Base-by-base conservation (phyloP, 2,329 filamentous ascomycete genomes). In the Biscogniauxia marginata region DNA sequence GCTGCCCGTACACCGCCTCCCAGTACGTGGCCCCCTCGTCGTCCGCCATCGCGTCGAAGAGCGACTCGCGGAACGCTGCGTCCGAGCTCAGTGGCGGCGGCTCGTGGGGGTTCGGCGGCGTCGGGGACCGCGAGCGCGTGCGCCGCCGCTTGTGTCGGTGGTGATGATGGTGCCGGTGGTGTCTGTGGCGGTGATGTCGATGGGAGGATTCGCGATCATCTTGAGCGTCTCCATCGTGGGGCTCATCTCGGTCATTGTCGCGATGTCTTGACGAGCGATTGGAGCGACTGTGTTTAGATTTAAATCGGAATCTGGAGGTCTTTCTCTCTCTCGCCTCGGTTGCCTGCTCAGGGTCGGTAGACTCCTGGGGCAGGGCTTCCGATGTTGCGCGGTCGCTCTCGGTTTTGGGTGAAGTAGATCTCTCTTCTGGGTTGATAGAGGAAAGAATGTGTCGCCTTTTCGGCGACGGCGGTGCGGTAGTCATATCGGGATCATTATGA, bases 31-130 rank as follows among this genome's bases (percentile, higher is more conserved):
- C 95, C 48, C 93, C 95, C 75, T 99, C 95, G 70, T 98, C 93
- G 73, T 99, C 95, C 39, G 92, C 93, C 74, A 99, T 88, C 25
- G 95, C 95, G 72, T 99, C 95, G 75, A 98, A 98, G 4, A 99
- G 86, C 0, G 92, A 96, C 72, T 96, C 91, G 24, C 91, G 87
- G 72, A 99, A 99, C 0, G 93, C 91, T 0, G 82, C 79, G 44
- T 91, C 87, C 0, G 90, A 81, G 63, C 89, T 84, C 16, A 90
- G 77, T 0, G 77, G 71, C 1, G 74, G 73, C 3, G 74, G 72
- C 0, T 77, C 76, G 63, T 77, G 73, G 0, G 80, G 79, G 57
- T 84, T 77, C 0, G 74, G 73, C 0, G 77, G 77, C 2, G 79
- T 77, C 1, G 76, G 75, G 1, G 79, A 79, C 58, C 74, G 76